phyloP scores from a whole-genome alignment of 2,329 filamentous ascomycete genomes.

The Fusarium sp. region DNA sequence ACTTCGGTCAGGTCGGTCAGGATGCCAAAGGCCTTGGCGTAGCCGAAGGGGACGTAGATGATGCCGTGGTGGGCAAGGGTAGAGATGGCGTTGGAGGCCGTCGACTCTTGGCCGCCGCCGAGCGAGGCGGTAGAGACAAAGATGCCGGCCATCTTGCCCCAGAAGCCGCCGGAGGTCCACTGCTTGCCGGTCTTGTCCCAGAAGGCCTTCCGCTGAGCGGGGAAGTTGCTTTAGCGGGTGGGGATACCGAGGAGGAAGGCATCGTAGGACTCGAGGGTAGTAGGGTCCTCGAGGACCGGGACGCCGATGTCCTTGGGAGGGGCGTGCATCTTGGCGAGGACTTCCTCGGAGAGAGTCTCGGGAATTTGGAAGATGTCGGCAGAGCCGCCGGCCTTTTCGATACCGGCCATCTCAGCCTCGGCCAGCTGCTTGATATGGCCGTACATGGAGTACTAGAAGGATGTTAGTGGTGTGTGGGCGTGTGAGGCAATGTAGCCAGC shows the following conservation, averaged over 20 bases:
- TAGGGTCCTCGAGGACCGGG: conserved; percentile 69
- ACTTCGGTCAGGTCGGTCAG: conserved; percentile 81
- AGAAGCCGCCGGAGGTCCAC: conserved; percentile 82
- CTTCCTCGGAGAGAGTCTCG: conserved; percentile 88
- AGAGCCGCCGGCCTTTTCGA: conserved; percentile 85
- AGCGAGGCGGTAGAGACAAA: conserved; percentile 89
- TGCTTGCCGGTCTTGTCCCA: conserved; percentile 91
- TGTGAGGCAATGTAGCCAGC: too few species aligned
- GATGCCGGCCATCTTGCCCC: conserved; percentile 89
- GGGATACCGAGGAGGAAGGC: conserved; percentile 94
- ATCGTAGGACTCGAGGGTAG: conserved; percentile 79
- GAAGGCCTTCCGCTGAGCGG: conserved; percentile 93
- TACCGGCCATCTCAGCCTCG: conserved; percentile 90
- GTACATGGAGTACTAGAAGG: conserved; percentile 87
- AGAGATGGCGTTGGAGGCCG: conserved; percentile 82
- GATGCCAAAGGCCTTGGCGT: conserved; percentile 80
- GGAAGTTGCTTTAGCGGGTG: conserved; percentile 97
- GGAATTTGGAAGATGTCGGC: conserved; percentile 87
- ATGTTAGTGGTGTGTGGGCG: conserved; percentile 26
- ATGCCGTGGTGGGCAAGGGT: conserved; percentile 94
- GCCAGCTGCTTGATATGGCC: conserved; percentile 89
- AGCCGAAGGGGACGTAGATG: conserved; percentile 95
- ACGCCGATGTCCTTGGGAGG: conserved; percentile 78
- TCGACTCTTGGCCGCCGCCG: conserved; percentile 95
- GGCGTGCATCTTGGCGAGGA: conserved; percentile 92